Percentiles rank a stretch among this genome's conserved stretches.
phyloP scores from a whole-genome alignment of 495 filamentous ascomycete species.

The Peziza echinospora region DNA sequence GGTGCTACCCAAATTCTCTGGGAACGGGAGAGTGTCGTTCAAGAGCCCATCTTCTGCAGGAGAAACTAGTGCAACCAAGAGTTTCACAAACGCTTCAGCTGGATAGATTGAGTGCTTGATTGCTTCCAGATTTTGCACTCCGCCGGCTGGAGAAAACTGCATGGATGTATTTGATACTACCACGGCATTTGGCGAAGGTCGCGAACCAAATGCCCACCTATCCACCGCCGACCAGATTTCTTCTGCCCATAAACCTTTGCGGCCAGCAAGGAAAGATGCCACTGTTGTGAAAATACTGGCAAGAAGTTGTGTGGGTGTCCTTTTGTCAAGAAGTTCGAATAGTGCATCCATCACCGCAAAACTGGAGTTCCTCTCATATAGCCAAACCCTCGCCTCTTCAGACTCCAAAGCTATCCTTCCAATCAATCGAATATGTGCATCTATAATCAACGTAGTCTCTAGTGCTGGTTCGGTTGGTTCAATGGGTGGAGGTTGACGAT shows the following conservation, averaged over 20 bases:
- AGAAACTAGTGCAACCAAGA: conserved; percentile 44
- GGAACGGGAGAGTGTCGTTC: conserved; percentile 61
- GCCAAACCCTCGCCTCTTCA: conserved; percentile 37
- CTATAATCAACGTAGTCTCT: conserved; percentile 76
- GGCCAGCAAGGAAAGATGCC: conserved; percentile 17
- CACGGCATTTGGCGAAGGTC: conserved; percentile 1
- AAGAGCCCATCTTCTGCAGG: conserved; percentile 33
- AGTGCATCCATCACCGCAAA: conserved; percentile 11
- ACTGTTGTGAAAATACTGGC: conserved; percentile 19
- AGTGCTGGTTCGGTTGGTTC: conserved; percentile 47
- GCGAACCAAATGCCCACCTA: conserved; percentile 13
- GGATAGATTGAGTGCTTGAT: conserved; percentile 17
- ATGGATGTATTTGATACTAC: neutral
- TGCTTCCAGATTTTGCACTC: conserved; percentile 16
- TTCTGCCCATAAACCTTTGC: conserved; percentile 8
- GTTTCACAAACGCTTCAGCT: conserved; percentile 50
- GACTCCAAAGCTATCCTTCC: conserved; percentile 49
- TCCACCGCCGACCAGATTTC: conserved; percentile 17
- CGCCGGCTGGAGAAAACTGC: conserved; percentile 9
- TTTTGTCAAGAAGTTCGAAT: conserved; percentile 14
- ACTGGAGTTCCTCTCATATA: conserved; percentile 39
- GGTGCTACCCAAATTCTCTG: conserved; percentile 40
- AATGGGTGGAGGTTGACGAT: conserved; percentile 18
- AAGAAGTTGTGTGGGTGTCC: conserved; percentile 17
- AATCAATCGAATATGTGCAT: conserved; percentile 75